Evolutionary conservation across 1,284 basidiomycete species (phyloP), one percentile per base, ranked within the genome.

Genomic region (Austroboletus novae-zelandiae): DNA sequence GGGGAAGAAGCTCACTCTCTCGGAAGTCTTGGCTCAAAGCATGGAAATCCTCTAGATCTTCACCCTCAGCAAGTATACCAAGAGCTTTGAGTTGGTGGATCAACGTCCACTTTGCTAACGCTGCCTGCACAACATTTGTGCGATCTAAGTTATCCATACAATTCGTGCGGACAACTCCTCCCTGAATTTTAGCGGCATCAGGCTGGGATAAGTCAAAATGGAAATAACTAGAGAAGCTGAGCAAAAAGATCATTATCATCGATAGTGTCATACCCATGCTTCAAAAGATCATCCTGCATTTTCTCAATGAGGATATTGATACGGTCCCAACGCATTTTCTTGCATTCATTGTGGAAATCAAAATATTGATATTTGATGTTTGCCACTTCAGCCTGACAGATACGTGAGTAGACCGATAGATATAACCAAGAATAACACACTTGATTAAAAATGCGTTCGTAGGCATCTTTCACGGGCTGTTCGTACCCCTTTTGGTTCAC

Each of bases 291-390:
- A 29, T 86, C 81, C 55, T 89, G 76, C 35, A 98, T 71, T 48
- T 80, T 78, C 51, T 93, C 89, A 37, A 98, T 79, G 37, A 99
- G 79, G 15, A 92, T 71, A 55, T 83, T 84, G 57, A 99, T 92
- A 44, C 93, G 83, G 65, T 99, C 93, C 82, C 94, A 99, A 51
- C 92, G 86, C 88, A 99, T 92, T 36, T 91, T 82, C 67, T 86
- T 91, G 78, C 96, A 98, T 71, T 98, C 94, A 60, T 84, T 86
- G 71, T 98, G 96, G 76, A 99, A 99, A 70, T 99, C 97, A 67
- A 97, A 99, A 76, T 98, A 98, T 55, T 91, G 79, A 67, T 99
- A 99, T 64, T 85, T 85, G 46, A 94, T 85, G 43, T 82, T 75
- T 6, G 83, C 76, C 31, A 87, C 61, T 55, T 81, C 77, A 45